Percentiles rank a stretch among this genome's conserved stretches.
phyloP scores from a whole-genome alignment of 306 rosid genomes.

The Rosa lucieae region DNA sequence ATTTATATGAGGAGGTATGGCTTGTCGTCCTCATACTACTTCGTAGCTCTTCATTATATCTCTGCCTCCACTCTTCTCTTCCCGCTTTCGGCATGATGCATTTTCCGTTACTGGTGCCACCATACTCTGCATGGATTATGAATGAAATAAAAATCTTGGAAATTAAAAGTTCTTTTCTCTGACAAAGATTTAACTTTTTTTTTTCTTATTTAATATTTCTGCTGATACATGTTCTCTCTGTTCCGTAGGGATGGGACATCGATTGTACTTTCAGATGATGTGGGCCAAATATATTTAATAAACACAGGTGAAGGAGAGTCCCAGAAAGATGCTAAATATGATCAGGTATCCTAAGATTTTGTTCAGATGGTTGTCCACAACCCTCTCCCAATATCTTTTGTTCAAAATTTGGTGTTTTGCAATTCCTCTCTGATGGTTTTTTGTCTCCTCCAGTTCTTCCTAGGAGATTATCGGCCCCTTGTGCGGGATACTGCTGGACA shows the following conservation, averaged over 20 bases:
- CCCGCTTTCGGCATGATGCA: background rate
- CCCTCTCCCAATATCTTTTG: slow-evolving; percentile 11
- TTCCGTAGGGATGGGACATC: slow-evolving; percentile 84
- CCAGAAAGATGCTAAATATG: slow-evolving; percentile 81
- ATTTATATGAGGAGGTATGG: background rate
- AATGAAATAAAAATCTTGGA: background rate
- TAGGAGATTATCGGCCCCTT: slow-evolving; percentile 91
- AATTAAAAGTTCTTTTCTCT: background rate
- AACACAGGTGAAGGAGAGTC: slow-evolving; percentile 92
- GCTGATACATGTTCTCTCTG: slow-evolving; percentile 12
- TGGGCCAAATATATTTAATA: slow-evolving; percentile 82
- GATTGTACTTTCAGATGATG: slow-evolving; percentile 86
- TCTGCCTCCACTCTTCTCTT: background rate
- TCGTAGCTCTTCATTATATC: background rate
- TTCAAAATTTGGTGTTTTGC: slow-evolving; percentile 2
- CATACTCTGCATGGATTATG: background rate
- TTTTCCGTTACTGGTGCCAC: background rate
- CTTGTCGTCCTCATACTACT: background rate
- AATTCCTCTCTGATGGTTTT: slow-evolving; percentile 25
- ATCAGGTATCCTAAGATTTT: slow-evolving; percentile 53
- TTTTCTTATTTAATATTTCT: background rate
- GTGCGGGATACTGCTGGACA: slow-evolving; percentile 60
- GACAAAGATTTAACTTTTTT: background rate
- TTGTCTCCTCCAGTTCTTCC: slow-evolving; percentile 66
- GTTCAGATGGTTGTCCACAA: slow-evolving; percentile 1